A percentile compares a stretch with the other conserved stretches of the same genome.
These are phyloP conservation scores for Claviceps paspali DNA, from an alignment of 2,329 filamentous ascomycete genomes.

Conservation along the genomic window DNA sequence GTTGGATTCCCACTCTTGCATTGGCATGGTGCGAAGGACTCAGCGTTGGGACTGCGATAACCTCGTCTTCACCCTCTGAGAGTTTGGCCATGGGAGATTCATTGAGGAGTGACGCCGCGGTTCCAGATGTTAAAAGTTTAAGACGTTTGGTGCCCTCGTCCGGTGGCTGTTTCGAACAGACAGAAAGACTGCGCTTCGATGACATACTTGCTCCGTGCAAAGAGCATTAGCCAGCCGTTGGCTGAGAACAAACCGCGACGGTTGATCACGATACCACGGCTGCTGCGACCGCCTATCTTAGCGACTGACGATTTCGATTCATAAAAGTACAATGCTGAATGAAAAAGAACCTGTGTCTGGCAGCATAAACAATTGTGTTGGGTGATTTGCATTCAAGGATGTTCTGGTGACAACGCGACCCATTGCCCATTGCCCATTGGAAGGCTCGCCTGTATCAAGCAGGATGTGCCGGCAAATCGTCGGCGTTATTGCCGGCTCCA, in stretches of 20 bases:
- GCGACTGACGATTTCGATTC: background rate
- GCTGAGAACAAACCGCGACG: background rate
- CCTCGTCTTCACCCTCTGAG: constrained; percentile 6
- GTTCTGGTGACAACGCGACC: too few species aligned
- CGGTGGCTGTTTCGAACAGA: constrained; percentile 11
- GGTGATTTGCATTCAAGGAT: too few species aligned
- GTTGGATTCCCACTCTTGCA: constrained; percentile 27
- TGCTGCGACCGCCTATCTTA: background rate
- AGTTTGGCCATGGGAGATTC: background rate
- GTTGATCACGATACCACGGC: background rate
- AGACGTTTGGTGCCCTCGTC: constrained; percentile 17
- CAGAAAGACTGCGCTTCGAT: constrained; percentile 23
- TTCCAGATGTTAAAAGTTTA: background rate
- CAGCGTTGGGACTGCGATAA: constrained; percentile 9
- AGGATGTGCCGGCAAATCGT: background rate
- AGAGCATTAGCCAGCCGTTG: background rate
- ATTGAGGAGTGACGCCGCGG: background rate
- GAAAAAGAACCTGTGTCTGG: background rate
- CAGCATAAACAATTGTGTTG: background rate
- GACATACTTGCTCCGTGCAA: constrained; percentile 11
- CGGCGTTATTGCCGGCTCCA: background rate
- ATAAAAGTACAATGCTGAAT: background rate
- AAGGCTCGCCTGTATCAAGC: background rate
- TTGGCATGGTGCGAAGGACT: constrained; percentile 17
- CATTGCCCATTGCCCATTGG: too few species aligned